Evolutionary conservation across 495 filamentous ascomycete species (phyloP).

Genomic region (Aspergillus nidulans): DNA sequence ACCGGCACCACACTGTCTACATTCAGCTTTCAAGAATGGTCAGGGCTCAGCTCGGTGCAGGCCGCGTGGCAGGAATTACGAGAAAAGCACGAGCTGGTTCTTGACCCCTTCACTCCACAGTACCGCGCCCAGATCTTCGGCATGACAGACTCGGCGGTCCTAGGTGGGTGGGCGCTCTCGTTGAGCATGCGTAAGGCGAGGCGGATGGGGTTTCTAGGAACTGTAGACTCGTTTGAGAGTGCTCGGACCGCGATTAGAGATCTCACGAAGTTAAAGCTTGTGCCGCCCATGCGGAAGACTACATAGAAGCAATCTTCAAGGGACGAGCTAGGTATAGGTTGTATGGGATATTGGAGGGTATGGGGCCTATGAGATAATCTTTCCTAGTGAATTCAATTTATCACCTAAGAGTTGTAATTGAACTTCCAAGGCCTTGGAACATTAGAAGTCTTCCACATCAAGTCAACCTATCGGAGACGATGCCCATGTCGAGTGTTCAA

Average conservation of each 20-base stretch:
- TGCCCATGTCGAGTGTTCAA: too few relatives aligned
- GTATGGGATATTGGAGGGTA: too few relatives aligned
- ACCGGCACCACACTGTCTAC: slow-evolving; percentile 27
- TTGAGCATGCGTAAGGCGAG: slow-evolving; percentile 9
- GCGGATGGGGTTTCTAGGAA: not conserved
- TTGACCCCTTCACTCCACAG: not conserved
- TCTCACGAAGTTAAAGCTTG: not conserved
- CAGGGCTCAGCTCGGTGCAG: slow-evolving; percentile 39
- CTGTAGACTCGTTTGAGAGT: slow-evolving; percentile 4
- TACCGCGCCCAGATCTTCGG: slow-evolving; percentile 3
- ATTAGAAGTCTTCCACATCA: too few relatives aligned
- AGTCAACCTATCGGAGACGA: too few relatives aligned
- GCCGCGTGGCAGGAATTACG: slow-evolving; percentile 32
- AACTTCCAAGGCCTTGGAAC: too few relatives aligned
- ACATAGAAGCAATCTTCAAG: too few relatives aligned
- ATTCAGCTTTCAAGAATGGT: slow-evolving; percentile 42
- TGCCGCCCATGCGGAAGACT: not conserved
- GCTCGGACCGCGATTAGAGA: not conserved
- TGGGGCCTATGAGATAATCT: too few relatives aligned
- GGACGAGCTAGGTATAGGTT: too few relatives aligned
- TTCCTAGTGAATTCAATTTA: too few relatives aligned
- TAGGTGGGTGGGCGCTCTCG: slow-evolving; percentile 2
- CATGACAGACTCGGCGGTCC: slow-evolving; percentile 8
- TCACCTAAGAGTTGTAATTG: too few relatives aligned
- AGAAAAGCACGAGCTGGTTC: slow-evolving; percentile 10